Conservation (phyloP, 2,329 filamentous ascomycete species). For the Pyricularia pennisetigena region DNA sequence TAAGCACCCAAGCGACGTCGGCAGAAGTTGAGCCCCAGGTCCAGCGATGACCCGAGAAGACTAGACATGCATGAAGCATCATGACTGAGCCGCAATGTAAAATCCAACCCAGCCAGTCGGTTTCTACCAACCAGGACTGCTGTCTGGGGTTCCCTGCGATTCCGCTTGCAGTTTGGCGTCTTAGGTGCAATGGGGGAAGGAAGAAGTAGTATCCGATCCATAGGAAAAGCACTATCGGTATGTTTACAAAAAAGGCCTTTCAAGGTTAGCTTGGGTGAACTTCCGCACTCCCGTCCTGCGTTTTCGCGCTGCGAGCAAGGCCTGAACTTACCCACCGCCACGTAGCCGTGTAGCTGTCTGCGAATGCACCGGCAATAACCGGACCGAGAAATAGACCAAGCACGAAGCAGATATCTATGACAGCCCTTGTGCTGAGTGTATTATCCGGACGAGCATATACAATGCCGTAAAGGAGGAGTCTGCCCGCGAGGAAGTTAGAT, state of each 20-base stretch:
- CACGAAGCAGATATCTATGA: too few species aligned
- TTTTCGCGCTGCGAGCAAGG: too few species aligned
- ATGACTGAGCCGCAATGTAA: constrained; percentile 19
- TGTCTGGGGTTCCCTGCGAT: background rate
- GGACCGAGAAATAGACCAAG: too few species aligned
- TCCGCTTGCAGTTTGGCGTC: background rate
- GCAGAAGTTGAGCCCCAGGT: constrained; percentile 33
- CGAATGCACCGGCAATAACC: too few species aligned
- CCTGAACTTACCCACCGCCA: too few species aligned
- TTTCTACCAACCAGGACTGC: constrained; percentile 8
- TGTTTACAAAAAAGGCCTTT: constrained; percentile 40
- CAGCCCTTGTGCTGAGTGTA: too few species aligned
- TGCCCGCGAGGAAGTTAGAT: too few species aligned
- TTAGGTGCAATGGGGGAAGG: constrained; percentile 20
- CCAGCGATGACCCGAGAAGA: constrained; percentile 39
- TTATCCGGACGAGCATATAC: too few species aligned
- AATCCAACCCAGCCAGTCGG: too few species aligned
- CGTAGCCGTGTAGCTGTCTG: too few species aligned
- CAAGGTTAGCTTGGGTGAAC: constrained; percentile 1
- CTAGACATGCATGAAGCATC: constrained; percentile 33
- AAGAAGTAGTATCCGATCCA: constrained; percentile 19
- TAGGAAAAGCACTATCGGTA: constrained; percentile 26
- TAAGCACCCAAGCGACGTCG: constrained; percentile 36
- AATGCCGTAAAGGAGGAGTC: too few species aligned
- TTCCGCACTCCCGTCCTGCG: background rate